Percentiles rank a stretch among this genome's conserved stretches.
Conservation (phyloP, 257 asterid species). For the Knoxia roxburghii region DNA sequence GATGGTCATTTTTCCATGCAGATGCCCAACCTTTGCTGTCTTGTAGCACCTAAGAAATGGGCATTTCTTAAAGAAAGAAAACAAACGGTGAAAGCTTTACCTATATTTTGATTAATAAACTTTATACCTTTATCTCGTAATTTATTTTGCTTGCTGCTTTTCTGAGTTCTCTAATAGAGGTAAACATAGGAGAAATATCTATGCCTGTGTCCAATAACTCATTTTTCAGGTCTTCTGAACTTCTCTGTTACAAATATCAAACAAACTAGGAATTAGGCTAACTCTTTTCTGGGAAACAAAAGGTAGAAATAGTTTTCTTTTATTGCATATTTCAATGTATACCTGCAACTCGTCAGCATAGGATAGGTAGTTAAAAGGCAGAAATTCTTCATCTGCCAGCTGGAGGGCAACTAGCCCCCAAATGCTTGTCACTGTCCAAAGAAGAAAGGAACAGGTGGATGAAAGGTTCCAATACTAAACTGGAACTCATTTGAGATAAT, state of each 20-base stretch:
- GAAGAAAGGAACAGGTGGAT: constrained; percentile 6
- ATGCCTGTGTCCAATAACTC: constrained; percentile 37
- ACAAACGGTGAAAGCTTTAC: not conserved
- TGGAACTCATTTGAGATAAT: not conserved
- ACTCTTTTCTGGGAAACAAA: constrained; percentile 7
- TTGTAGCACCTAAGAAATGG: constrained; percentile 31
- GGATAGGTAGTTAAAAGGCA: constrained; percentile 70
- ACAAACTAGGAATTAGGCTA: constrained; percentile 9
- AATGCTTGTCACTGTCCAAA: constrained; percentile 59
- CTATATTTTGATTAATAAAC: not conserved
- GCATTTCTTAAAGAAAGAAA: constrained; percentile 9
- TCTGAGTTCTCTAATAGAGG: constrained; percentile 53
- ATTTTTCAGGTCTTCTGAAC: constrained; percentile 48
- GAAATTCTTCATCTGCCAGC: constrained; percentile 66
- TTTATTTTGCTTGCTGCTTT: constrained; percentile 50
- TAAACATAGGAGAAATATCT: constrained; percentile 52
- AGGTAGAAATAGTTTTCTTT: not conserved
- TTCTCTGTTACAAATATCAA: constrained; percentile 41
- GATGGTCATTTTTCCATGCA: constrained; percentile 24
- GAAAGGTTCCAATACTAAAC: not conserved
- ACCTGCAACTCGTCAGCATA: constrained; percentile 79
- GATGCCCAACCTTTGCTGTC: constrained; percentile 35
- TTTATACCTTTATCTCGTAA: constrained; percentile 49
- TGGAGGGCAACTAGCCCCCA: constrained; percentile 81
- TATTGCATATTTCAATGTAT: constrained; percentile 12